Evolutionary conservation across 2,329 filamentous ascomycete species (phyloP), one percentile per base, ranked within the genome.

Genomic region (Colletotrichum spaethianum): DNA sequence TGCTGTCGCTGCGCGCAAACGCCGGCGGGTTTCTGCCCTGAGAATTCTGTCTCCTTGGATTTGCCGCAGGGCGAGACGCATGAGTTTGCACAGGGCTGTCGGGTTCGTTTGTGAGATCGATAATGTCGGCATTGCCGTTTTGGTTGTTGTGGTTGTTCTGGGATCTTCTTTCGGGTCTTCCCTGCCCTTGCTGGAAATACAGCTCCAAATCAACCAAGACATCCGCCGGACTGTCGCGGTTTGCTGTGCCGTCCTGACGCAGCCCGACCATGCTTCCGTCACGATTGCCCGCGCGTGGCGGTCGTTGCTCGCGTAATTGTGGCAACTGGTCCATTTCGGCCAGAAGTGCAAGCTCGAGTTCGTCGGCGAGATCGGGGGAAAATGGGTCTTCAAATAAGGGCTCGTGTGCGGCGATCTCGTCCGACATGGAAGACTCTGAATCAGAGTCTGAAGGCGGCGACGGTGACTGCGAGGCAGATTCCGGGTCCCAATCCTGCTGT

Each of bases 101-200:
- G 0, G 86, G 85, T 74, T 88, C 86, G 12, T 81, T 82, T 0
- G 87, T 88, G 59, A 89, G 78, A 69, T 89, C 87, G 53, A 89
- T 88, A 18, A 88, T 78, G 23, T 81, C 74, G 7, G 79, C 64
- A 7, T 61, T 36, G 33, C 48, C 50, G 28, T 48, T 42, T 23
- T 64, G 59, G 9, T 69, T 60, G 31, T 64, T 69, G 18, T 63
- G 69, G 14, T 69, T 60, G 38, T 64, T 72, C 20, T 63, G 69
- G 14, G 70, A 7, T 60, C 59, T 64, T n/a, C 70, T 63, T 46
- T 57, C 60, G 18, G 61, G 52, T 36, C 63, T 65, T 5, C 56
- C 57, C 42, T 67, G 67, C 3, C 56, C 64, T 50, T 67, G 67
- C 23, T 67, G 33, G 55, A 73, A 63, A 46, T 61, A 72, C 40